A percentile compares a stretch with the other conserved stretches of the same genome.
These are phyloP conservation scores for Penicillium verrucosum DNA, from an alignment of 2,329 filamentous ascomycete species.

Conservation along the genomic window DNA sequence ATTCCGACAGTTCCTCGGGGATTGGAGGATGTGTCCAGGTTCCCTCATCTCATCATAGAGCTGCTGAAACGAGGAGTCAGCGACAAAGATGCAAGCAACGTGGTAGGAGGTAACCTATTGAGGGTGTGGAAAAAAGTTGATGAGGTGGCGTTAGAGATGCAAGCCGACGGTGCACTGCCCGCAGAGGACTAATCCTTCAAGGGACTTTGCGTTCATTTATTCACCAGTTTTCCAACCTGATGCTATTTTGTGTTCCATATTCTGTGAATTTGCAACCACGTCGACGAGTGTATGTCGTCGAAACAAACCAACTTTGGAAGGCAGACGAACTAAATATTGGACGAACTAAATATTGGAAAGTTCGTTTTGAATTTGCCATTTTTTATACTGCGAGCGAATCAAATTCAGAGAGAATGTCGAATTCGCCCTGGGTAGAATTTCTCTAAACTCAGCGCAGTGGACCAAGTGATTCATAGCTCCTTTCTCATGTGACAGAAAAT, in stretches of 20 bases:
- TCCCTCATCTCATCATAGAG: slow-evolving; percentile 72
- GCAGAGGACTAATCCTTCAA: slow-evolving; percentile 41
- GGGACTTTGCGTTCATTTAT: neutral
- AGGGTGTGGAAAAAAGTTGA: slow-evolving; percentile 83
- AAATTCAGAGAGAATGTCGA: neutral
- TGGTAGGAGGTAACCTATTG: slow-evolving; percentile 76
- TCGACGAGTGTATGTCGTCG: neutral
- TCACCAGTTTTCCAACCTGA: neutral
- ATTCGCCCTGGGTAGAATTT: neutral
- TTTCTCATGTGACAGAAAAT: neutral
- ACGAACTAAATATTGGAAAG: neutral
- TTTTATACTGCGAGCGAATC: neutral
- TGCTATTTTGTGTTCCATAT: neutral
- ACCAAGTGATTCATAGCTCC: no score
- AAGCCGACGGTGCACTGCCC: slow-evolving; percentile 51
- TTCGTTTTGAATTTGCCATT: no score
- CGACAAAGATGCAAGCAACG: slow-evolving; percentile 68
- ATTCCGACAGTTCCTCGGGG: slow-evolving; percentile 60
- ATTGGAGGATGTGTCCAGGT: slow-evolving; percentile 81
- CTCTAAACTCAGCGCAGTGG: neutral
- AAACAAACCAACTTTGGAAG: neutral
- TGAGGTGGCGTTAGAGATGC: slow-evolving; percentile 63
- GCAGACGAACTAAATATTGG: neutral
- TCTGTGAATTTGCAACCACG: neutral
- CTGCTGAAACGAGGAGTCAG: slow-evolving; percentile 70